Base-by-base conservation (phyloP, 2,329 filamentous ascomycete genomes). In the Botrytis pseudocinerea region DNA sequence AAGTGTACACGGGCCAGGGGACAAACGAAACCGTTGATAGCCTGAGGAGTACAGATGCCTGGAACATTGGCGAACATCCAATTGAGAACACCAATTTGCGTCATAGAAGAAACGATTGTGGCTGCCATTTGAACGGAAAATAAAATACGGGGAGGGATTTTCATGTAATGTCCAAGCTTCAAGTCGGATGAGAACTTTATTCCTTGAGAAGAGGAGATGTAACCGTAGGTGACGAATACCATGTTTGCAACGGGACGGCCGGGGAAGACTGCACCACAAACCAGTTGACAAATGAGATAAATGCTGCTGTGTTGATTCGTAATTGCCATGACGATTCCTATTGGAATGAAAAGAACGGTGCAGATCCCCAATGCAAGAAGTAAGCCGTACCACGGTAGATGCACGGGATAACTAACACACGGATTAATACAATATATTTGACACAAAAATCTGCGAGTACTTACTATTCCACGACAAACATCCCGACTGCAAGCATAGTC, bases 211-310 rank as follows among this genome's bases (percentile, higher is more conserved):
- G 92, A 95, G 7, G 92, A 94, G 79, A 96, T 96, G 82, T 96
- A 97, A 75, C 93, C 93, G 80, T 96, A 97, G 0, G 93, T 96
- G 65, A 95, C 93, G 78, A 97, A 97, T 51, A 97, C 93, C 94
- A 97, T 97, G 82, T 97, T 96, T 69, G 93, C 94, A 18, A 97
- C 93, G 1, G 94, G 94, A 1, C 92, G 91, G 42, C 94, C 94
- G 0, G 93, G 93, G 80, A 97, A 97, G 25, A 94, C 86, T 69
- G 88, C 90, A 71, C 94, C 94, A 76, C 93, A 95, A 76, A 96
- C 91, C 73, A 97, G 87, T 82, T 96, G 93, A 81, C 93, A 95
- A 78, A 96, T 93, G 51, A 96, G 87, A 81, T 95, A 96, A 76
- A 95, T 93, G 81, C 91, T 93, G 82, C 90, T 93, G 82, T 96